Evolutionary conservation across 805 yeast genomes (phyloP), one percentile per base, ranked within the genome.

Genomic region (Metschnikowia continentalis): DNA sequence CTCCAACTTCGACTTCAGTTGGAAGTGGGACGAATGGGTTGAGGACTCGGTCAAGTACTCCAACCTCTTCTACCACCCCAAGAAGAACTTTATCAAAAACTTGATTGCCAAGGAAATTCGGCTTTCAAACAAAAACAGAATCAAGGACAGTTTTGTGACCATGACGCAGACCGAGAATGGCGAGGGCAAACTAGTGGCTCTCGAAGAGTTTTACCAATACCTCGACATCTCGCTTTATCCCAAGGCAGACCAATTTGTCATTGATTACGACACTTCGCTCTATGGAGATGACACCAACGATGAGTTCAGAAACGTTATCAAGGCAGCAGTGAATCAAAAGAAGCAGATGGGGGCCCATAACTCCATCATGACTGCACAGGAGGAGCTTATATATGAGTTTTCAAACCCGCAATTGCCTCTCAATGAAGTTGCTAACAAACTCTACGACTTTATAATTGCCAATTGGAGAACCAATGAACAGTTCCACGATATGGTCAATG

Each of bases 1-100:
- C 66, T 87, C 96, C 61, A 94, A 92, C 65, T 94, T 92, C 67
- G 90, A 87, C 51, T 94, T 89, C 70, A 88, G 91, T 35, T 94
- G 99, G 99, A 90, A 90, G 64, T 94, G 99, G 99, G 82, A 81
- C 55, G 98, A 91, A 67, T 94, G 99, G 99, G 81, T 78, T 26
- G 70, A 67, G 2, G 88, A 84, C 60, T 76, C 84, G 0, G 60
- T 64, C n/a, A 66, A 65, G 42, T 76, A 73, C 43, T 68, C 72
- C 6, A 66, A 73, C 10, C 71, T 78, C 35, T 65, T 71, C 33
- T 82, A 80, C 61, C 91, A 88, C 63, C 96, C 97, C 11, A 82
- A 81, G 57, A 76, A 80, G 54, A 80, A 78, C 42, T 86, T 92
- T 57, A 82, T 92, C 53, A 81, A 78, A 58, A 90, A 90, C 68